Percentiles rank a stretch among this genome's conserved stretches.
phyloP scores from a whole-genome alignment of 108 stramenopile genomes.

The Nitzschia sp. region DNA sequence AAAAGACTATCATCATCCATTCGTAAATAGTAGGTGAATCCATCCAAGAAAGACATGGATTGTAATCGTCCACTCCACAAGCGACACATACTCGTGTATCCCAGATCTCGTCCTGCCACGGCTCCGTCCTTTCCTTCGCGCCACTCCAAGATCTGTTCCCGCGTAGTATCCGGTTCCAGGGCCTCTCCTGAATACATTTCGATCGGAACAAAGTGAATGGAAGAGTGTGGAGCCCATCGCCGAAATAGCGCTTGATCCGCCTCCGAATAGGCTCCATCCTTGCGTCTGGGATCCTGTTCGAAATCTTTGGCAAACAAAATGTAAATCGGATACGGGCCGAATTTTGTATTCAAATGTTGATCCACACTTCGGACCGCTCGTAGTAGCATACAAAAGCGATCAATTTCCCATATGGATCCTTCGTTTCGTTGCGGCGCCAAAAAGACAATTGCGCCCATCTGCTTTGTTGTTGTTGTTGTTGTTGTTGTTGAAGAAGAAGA shows the following conservation, averaged over 20 bases:
- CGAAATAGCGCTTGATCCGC: conserved; percentile 22
- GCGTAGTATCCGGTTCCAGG: conserved; percentile 22
- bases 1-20: conserved; percentile 38
- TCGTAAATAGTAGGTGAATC: conserved; percentile 22
- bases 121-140: conserved; percentile 25
- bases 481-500: no score
- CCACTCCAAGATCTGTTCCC: conserved; percentile 22
- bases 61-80: conserved; percentile 35
- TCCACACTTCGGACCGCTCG: conserved; percentile 30
- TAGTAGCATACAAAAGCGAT: conserved; percentile 27
- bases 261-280: conserved; percentile 26
- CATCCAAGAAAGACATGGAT: conserved; percentile 23
- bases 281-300: conserved; percentile 18
- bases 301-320: conserved; percentile 37
- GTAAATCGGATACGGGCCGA: conserved; percentile 31
- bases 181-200: conserved; percentile 30
- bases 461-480: no score
- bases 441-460: conserved; percentile 27
- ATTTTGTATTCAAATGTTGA: conserved; percentile 18
- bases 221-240: conserved; percentile 20
- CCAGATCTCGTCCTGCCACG: conserved; percentile 27
- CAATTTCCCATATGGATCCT: conserved; percentile 11
- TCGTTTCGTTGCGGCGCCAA: conserved; percentile 36
- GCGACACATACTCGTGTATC: conserved; percentile 34
- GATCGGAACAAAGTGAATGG: conserved; percentile 8